These are phyloP conservation scores for Vitis hybrid DNA, from an alignment of 177 flowering plant species.

Conservation along the genomic window DNA sequence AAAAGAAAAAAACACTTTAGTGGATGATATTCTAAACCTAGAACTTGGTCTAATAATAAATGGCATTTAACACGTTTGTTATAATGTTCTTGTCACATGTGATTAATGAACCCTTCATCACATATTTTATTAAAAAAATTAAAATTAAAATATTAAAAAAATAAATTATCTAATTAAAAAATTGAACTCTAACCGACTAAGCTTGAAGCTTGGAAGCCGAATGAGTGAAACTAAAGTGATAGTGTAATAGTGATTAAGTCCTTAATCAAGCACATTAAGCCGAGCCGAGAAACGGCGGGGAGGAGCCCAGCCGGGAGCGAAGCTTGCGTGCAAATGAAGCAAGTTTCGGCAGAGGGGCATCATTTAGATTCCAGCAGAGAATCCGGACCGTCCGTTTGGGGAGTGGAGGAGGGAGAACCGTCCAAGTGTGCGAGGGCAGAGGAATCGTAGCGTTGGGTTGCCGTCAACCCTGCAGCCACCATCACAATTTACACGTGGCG, in stretches of 20 bases:
- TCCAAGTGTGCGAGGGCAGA: conserved; percentile 1
- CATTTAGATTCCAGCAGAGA: conserved; percentile 1
- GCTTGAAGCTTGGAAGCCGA: conserved; percentile 1
- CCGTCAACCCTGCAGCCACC: conserved; percentile 13
- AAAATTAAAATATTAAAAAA: too few relatives aligned
- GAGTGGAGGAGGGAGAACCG: not conserved
- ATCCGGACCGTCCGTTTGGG: conserved; percentile 10
- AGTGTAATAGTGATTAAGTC: not conserved
- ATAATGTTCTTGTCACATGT: not conserved
- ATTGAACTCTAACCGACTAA: not conserved
- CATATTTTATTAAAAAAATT: not conserved
- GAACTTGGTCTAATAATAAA: too few relatives aligned
- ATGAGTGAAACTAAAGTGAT: not conserved
- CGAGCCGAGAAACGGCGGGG: too few relatives aligned
- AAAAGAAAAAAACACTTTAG: too few relatives aligned
- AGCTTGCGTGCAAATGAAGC: conserved; percentile 26
- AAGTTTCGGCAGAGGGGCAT: conserved; percentile 2
- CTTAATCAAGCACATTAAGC: too few relatives aligned
- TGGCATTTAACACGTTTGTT: not conserved
- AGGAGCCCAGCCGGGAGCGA: not conserved
- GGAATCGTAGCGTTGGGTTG: conserved; percentile 17
- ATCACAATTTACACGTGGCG: conserved; percentile 21
- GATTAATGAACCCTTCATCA: not conserved
- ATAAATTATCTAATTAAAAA: too few relatives aligned
- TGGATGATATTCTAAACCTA: too few relatives aligned